A percentile compares a stretch with the other conserved stretches of the same genome.
Conservation (phyloP, 805 yeast species). For the Zygosaccharomyces bisporus region DNA sequence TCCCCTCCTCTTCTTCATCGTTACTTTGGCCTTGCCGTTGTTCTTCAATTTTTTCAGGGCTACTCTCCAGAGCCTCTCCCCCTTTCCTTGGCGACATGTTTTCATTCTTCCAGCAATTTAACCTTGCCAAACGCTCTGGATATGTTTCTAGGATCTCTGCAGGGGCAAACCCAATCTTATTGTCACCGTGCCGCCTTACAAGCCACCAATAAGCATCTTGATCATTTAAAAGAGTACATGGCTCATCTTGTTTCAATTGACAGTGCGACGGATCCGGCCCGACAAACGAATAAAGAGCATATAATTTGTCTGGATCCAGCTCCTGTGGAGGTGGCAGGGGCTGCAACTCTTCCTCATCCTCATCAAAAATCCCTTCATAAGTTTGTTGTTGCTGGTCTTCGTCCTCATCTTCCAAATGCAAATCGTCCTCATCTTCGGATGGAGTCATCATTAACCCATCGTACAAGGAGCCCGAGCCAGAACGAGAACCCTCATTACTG, state of each 20-base stretch:
- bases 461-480: conserved; percentile 7
- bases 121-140: conserved; percentile 83
- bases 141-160: conserved; percentile 93
- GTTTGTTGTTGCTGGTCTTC: conserved; percentile 18
- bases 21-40: not conserved
- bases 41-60: not conserved
- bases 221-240: conserved; percentile 78
- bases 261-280: conserved; percentile 96
- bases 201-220: conserved; percentile 97
- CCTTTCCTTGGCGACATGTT: conserved; percentile 38
- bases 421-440: conserved; percentile 23
- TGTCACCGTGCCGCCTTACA: conserved; percentile 55
- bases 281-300: conserved; percentile 79
- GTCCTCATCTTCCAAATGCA: conserved; percentile 15
- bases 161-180: conserved; percentile 89
- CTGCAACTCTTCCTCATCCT: conserved; percentile 44
- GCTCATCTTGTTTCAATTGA: conserved; percentile 71
- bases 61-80: not conserved
- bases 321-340: conserved; percentile 65
- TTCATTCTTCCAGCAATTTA: conserved; percentile 90
- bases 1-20: conserved; percentile 14
- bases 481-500: not conserved
- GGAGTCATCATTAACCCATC: conserved; percentile 12
- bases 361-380: conserved; percentile 29
- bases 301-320: conserved; percentile 74